These are phyloP conservation scores for Leishmania arabica DNA, from an alignment of 208 protist species.

Conservation along the genomic window DNA sequence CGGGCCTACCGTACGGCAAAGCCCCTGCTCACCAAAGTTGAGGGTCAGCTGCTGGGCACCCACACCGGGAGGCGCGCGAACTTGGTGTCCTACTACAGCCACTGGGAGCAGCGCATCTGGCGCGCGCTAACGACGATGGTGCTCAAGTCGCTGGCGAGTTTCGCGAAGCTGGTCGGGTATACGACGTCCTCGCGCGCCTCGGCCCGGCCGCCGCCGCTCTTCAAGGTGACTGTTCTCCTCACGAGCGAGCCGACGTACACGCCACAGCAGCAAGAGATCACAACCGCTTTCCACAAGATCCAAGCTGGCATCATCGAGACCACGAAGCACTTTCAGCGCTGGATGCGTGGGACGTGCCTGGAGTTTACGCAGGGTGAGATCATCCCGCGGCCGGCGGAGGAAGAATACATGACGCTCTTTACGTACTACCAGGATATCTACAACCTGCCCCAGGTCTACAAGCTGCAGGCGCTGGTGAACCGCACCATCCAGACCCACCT, in stretches of 20 bases:
- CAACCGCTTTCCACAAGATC: slow-evolving; percentile 91
- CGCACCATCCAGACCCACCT: slow-evolving; percentile 93
- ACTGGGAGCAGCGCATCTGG: slow-evolving; percentile 97
- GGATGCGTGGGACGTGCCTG: slow-evolving; percentile 97
- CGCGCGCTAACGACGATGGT: slow-evolving; percentile 93
- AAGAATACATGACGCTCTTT: slow-evolving; percentile 86
- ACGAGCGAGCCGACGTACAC: slow-evolving; percentile 92
- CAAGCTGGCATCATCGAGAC: slow-evolving; percentile 93
- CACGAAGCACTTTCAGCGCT: slow-evolving; percentile 95
- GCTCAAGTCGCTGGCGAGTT: slow-evolving; percentile 77
- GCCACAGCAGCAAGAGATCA: slow-evolving; percentile 95
- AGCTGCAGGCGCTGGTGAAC: slow-evolving; percentile 90
- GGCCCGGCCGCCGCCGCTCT: slow-evolving; percentile 75
- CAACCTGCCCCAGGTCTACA: slow-evolving; percentile 89
- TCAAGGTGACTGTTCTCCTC: slow-evolving; percentile 94
- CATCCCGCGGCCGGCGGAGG: slow-evolving; percentile 82
- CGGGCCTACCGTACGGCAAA: slow-evolving; percentile 95
- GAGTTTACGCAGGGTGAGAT: slow-evolving; percentile 93
- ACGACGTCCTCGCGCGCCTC: slow-evolving; percentile 37
- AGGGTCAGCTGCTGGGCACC: slow-evolving; percentile 92
- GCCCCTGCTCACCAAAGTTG: slow-evolving; percentile 95
- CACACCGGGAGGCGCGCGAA: slow-evolving; percentile 90
- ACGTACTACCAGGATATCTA: slow-evolving; percentile 96
- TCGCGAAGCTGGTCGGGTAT: slow-evolving; percentile 91
- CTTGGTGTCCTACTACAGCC: slow-evolving; percentile 95